phyloP scores from a whole-genome alignment of 768 basidiomycete species.

The Pisolithus tinctorius region DNA sequence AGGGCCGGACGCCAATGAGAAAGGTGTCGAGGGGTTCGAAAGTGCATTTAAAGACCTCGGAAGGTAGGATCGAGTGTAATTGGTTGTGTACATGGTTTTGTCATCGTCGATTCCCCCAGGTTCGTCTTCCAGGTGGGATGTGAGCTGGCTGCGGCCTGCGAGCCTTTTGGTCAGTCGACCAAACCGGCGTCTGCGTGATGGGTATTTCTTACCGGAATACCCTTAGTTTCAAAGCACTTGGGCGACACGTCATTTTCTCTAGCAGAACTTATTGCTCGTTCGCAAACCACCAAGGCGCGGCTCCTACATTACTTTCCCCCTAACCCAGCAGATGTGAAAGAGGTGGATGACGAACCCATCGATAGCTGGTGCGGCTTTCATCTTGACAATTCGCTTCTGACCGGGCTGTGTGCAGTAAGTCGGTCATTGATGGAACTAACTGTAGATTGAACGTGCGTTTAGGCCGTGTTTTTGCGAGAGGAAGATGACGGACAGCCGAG shows the following conservation, averaged over 20 bases:
- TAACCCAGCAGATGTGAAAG: conserved; percentile 29
- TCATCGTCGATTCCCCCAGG: conserved; percentile 27
- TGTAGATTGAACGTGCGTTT: conserved; percentile 6
- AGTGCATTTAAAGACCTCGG: conserved; percentile 84
- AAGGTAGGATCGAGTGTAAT: conserved; percentile 29
- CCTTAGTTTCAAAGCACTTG: conserved; percentile 56
- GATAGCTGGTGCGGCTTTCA: conserved; percentile 97
- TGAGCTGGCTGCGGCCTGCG: conserved; percentile 79
- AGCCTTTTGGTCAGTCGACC: conserved; percentile 68
- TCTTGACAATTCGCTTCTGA: conserved; percentile 84
- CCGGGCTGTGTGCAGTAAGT: conserved; percentile 83
- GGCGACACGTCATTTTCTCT: conserved; percentile 61
- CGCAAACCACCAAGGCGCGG: conserved; percentile 85
- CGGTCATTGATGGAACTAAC: background rate
- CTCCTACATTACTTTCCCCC: conserved; percentile 96
- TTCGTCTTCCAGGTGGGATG: conserved; percentile 81
- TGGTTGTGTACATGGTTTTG: background rate
- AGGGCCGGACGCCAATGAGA: conserved; percentile 63
- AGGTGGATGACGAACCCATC: conserved; percentile 53
- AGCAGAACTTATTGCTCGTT: conserved; percentile 61
- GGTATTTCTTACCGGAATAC: conserved; percentile 1
- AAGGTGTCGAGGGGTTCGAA: conserved; percentile 70
- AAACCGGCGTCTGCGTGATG: background rate
- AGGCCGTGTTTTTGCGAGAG: conserved; percentile 81
- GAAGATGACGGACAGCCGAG: conserved; percentile 33